A percentile compares a stretch with the other conserved stretches of the same genome.
These are phyloP conservation scores for Capronia americana DNA, from an alignment of 2,329 filamentous ascomycete genomes.

Conservation along the genomic window DNA sequence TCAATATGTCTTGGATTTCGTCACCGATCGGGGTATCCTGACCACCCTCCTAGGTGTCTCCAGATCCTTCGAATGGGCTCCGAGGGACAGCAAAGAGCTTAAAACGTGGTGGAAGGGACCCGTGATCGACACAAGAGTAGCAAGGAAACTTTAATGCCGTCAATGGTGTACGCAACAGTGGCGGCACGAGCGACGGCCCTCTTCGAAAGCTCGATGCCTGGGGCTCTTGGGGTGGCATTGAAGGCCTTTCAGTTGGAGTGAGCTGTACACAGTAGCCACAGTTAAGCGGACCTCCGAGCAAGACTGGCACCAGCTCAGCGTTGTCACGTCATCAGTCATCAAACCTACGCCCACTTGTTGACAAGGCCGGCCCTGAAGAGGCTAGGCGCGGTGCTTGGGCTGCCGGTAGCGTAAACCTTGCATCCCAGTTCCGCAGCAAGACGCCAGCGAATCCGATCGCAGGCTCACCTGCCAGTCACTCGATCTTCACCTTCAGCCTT, in stretches of 20 bases:
- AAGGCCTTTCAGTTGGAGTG: neutral
- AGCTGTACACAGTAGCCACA: neutral
- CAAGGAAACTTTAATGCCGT: neutral
- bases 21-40: neutral
- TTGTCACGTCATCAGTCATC: constrained; percentile 21
- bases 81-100: neutral
- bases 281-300: constrained; percentile 12
- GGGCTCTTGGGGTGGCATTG: too few relatives aligned
- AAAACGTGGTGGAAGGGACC: neutral
- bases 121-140: neutral
- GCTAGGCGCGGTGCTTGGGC: constrained; percentile 13
- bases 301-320: constrained; percentile 2
- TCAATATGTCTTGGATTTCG: neutral
- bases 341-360: neutral
- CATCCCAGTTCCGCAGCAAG: neutral
- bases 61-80: neutral
- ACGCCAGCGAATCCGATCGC: neutral
- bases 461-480: neutral
- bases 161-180: neutral
- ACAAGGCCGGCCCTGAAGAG: neutral
- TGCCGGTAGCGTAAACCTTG: constrained; percentile 26
- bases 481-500: neutral
- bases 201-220: neutral
- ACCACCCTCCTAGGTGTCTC: neutral
- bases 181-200: neutral